These are phyloP conservation scores for Polymyxa betae DNA, from an alignment of 208 protist species.

Conservation along the genomic window DNA sequence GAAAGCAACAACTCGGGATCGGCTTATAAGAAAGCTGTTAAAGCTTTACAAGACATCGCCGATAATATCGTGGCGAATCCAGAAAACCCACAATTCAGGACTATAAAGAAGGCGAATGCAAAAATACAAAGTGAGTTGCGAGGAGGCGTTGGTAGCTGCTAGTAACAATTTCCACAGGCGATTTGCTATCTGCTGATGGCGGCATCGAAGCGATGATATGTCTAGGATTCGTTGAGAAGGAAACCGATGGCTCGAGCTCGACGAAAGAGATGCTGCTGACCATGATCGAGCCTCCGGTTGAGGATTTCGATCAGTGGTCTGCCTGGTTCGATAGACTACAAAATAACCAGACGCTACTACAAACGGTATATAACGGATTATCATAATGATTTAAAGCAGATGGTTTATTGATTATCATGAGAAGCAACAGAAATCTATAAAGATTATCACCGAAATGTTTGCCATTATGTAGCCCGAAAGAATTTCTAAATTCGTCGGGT, in stretches of 20 bases:
- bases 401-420: not conserved
- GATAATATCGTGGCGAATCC: not conserved
- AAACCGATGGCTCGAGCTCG: not conserved
- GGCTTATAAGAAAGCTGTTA: not conserved
- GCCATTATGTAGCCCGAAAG: no score
- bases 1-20: not conserved
- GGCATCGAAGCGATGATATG: constrained; percentile 8
- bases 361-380: not conserved
- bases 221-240: constrained; percentile 13
- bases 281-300: constrained; percentile 23
- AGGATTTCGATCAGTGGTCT: constrained; percentile 17
- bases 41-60: constrained; percentile 14
- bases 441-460: no score
- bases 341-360: not conserved
- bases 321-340: constrained; percentile 34
- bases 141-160: not conserved
- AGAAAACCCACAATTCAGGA: constrained; percentile 3
- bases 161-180: not conserved
- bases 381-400: not conserved
- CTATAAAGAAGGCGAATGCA: constrained; percentile 15
- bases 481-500: no score
- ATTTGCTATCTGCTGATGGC: not conserved
- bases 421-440: no score
- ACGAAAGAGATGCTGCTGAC: not conserved
- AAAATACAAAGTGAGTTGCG: not conserved